phyloP scores from a whole-genome alignment of 2,329 filamentous ascomycete genomes.

The Colletotrichum brevisporum region DNA sequence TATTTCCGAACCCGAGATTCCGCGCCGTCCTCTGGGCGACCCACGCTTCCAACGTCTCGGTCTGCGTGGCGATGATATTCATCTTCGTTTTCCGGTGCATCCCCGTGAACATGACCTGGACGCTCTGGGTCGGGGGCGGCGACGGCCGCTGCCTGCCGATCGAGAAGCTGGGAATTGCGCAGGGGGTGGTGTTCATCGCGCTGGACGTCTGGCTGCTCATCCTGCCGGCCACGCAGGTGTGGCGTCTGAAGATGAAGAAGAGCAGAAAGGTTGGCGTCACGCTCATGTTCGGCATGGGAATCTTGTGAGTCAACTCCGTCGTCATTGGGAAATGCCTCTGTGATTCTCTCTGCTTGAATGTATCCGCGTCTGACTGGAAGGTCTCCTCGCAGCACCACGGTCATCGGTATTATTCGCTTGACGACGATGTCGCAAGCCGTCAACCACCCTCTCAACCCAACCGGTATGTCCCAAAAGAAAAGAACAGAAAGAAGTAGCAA shows the following conservation, averaged over 20 bases:
- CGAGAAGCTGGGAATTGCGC: background rate
- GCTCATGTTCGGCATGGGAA: conserved; percentile 11
- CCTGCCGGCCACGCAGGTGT: background rate
- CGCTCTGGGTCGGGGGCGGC: background rate
- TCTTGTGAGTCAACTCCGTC: background rate
- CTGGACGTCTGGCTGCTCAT: conserved; percentile 19
- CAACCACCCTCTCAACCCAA: background rate
- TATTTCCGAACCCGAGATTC: conserved; percentile 51
- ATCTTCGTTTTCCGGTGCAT: conserved; percentile 48
- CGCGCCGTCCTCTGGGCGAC: conserved; percentile 44
- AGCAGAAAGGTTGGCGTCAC: background rate
- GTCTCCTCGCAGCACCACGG: background rate
- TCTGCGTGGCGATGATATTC: conserved; percentile 46
- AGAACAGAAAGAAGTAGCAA: too few relatives aligned
- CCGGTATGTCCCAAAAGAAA: conserved; percentile 27
- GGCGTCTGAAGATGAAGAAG: background rate
- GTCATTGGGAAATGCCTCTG: background rate
- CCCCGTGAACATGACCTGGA: background rate
- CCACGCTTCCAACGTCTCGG: conserved; percentile 5
- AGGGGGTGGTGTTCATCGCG: background rate
- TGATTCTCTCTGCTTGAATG: too few relatives aligned
- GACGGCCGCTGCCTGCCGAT: background rate
- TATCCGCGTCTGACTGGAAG: background rate
- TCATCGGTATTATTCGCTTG: background rate
- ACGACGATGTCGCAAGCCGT: background rate